Conservation (phyloP, 768 basidiomycete genomes). For the Boletellus sp. region DNA sequence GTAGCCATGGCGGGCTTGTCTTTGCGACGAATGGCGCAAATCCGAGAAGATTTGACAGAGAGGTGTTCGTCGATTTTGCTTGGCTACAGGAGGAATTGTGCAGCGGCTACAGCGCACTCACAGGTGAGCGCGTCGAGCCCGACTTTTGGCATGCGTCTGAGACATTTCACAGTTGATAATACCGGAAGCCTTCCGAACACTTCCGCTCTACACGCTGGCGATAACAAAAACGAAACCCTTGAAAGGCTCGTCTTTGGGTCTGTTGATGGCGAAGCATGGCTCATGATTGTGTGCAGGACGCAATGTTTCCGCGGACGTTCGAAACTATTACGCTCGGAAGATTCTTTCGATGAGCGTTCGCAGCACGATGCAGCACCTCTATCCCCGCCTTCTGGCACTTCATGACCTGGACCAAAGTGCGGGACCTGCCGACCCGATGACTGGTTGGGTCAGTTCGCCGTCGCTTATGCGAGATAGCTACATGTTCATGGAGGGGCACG, state of each 20-base stretch:
- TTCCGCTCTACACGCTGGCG: constrained; percentile 78
- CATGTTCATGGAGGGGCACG: constrained; percentile 83
- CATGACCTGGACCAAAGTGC: constrained; percentile 75
- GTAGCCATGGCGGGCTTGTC: constrained; percentile 68
- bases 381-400: constrained; percentile 83
- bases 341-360: constrained; percentile 69
- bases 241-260: constrained; percentile 60
- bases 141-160: constrained; percentile 5
- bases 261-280: not conserved
- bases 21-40: constrained; percentile 59
- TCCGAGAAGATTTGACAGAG: constrained; percentile 83
- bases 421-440: constrained; percentile 61
- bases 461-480: constrained; percentile 79
- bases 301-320: constrained; percentile 89
- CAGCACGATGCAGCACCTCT: constrained; percentile 71
- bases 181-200: constrained; percentile 85
- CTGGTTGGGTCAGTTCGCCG: constrained; percentile 63
- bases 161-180: constrained; percentile 68
- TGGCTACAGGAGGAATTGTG: constrained; percentile 87
- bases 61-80: constrained; percentile 76
- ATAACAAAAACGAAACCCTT: constrained; percentile 87
- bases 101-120: constrained; percentile 66
- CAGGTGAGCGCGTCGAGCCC: constrained; percentile 52
- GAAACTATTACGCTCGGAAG: constrained; percentile 79
- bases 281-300: constrained; percentile 48